Base-by-base conservation (phyloP, 2,329 filamentous ascomycete genomes). In the Chaetomium sp. region DNA sequence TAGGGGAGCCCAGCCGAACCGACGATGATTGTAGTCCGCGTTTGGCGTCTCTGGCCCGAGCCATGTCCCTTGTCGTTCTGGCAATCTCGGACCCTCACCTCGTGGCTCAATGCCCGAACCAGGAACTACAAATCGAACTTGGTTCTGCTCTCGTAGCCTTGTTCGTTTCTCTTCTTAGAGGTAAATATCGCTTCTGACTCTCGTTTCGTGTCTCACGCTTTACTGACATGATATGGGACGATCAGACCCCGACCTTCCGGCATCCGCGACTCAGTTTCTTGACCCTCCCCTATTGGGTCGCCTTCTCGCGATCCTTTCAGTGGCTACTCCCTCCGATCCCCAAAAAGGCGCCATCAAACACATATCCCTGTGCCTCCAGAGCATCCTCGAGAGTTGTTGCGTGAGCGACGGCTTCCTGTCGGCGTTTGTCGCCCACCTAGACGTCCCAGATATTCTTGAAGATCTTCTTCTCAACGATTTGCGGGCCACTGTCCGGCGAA, bases 61-160 rank as follows among this genome's bases (percentile, higher is more conserved):
- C 80, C 2, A 75, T 89, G 63, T 78, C 77, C 7, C 78, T 90
- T 31, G 76, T 90, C 25, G 82, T 88, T 35, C 78, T 82, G 21
- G 87, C 87, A 7, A 81, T 92, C 57, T 85, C 83, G 13, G 83
- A 88, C 64, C 77, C 81, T 27, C 78, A 83, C 23, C 78, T 89
- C 66, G 76, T 84, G 16, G 78, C 80, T 9, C 75, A 74, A 49
- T 79, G 81, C 63, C 73, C 75, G 10, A 79, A 76, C 56, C 77
- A 78, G 60, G 74, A 77, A 45, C 72, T 85, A 56, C 82, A 79
- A 66, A 77, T 83, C 31, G 74, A 78, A 31, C 80, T 89, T 62
- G 80, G 81, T 12, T 77, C 80, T 49, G 79, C 81, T 63, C 77
- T 89, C n/a, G 77, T 90, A 25, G 82, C 87, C 61, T 83, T 81